phyloP scores from a whole-genome alignment of 176 grass and related monocot species.

The Miscanthus lutarioriparius region DNA sequence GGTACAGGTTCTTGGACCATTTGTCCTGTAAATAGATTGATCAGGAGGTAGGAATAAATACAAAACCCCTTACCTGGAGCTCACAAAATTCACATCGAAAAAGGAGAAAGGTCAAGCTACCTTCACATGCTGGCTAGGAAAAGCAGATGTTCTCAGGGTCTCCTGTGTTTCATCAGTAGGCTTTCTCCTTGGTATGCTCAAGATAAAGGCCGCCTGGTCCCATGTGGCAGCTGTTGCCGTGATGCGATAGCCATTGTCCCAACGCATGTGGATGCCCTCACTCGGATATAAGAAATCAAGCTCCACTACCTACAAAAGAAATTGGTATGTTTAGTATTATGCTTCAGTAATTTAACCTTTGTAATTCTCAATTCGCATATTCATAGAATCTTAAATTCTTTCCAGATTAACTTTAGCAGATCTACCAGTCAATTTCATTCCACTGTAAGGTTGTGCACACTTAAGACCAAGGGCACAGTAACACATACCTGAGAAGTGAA shows the following conservation, averaged over 20 bases:
- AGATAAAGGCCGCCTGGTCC: slow-evolving; percentile 87
- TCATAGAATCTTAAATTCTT: not conserved
- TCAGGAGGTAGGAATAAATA: slow-evolving; percentile 21
- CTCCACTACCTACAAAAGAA: slow-evolving; percentile 77
- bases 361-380: not conserved
- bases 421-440: not conserved
- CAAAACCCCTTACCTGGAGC: not conserved
- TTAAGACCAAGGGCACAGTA: slow-evolving; percentile 20
- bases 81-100: not conserved
- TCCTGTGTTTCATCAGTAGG: slow-evolving; percentile 95
- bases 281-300: slow-evolving; percentile 98
- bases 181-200: slow-evolving; percentile 79
- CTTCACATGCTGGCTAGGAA: slow-evolving; percentile 97
- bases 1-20: slow-evolving; percentile 90
- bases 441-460: not conserved
- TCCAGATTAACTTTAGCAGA: not conserved
- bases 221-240: slow-evolving; percentile 88
- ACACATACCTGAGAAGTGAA: slow-evolving; percentile 76
- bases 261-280: slow-evolving; percentile 92
- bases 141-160: slow-evolving; percentile 90
- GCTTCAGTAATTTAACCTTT: slow-evolving; percentile 1
- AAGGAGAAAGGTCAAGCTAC: slow-evolving; percentile 40
- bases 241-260: slow-evolving; percentile 89
- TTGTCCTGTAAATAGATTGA: slow-evolving; percentile 77
- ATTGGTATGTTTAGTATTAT: not conserved